These are phyloP conservation scores for Kockiozyma suomiensis DNA, from an alignment of 805 yeast genomes.

Conservation along the genomic window DNA sequence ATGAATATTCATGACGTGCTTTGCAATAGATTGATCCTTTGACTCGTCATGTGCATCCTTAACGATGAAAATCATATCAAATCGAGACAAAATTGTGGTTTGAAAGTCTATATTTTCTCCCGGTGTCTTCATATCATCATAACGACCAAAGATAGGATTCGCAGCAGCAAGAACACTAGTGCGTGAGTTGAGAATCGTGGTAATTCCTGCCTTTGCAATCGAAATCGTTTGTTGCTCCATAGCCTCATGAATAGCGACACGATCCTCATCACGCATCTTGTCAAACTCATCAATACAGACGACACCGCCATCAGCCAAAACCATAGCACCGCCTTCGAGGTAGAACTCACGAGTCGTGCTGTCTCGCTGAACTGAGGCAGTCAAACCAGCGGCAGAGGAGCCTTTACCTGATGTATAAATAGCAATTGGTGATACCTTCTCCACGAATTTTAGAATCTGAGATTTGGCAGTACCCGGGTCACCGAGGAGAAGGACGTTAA, in stretches of 20 bases:
- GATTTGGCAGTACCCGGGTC: conserved; percentile 99
- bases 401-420: conserved; percentile 99
- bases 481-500: conserved; percentile 88
- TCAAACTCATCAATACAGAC: conserved; percentile 99
- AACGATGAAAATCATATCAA: conserved; percentile 97
- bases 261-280: conserved; percentile 98
- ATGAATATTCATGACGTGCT: conserved; percentile 93
- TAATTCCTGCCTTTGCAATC: conserved; percentile 98
- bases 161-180: conserved; percentile 98
- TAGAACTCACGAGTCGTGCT: conserved; percentile 85
- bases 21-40: conserved; percentile 82
- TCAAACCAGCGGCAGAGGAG: conserved; percentile 98
- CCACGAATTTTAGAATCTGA: conserved; percentile 91
- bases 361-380: conserved; percentile 96
- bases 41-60: conserved; percentile 90
- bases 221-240: conserved; percentile 99
- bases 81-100: conserved; percentile 93
- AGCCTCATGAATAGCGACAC: conserved; percentile 99
- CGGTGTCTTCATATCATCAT: conserved; percentile 93
- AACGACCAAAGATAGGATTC: conserved; percentile 94
- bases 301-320: conserved; percentile 98
- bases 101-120: conserved; percentile 99
- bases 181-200: conserved; percentile 93
- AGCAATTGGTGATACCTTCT: conserved; percentile 90
- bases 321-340: conserved; percentile 99